Conservation (phyloP, 768 basidiomycete genomes). For the Dioszegia hungarica region DNA sequence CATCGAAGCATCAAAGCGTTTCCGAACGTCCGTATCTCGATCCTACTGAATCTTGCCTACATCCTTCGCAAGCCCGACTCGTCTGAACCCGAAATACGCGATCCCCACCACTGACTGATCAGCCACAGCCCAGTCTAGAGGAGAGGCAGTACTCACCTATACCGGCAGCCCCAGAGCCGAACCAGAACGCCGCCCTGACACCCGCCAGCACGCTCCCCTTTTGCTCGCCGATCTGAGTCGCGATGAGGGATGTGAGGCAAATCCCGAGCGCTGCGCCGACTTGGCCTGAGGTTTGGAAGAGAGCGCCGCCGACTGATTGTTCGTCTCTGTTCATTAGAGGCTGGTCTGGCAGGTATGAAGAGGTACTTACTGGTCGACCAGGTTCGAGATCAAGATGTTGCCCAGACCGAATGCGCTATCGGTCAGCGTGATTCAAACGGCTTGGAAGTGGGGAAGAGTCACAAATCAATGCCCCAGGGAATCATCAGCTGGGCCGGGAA, state of each 20-base stretch:
- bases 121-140: neutral
- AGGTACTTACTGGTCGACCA: conserved; percentile 15
- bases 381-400: conserved; percentile 24
- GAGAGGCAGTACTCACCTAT: conserved; percentile 15
- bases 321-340: conserved; percentile 5
- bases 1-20: neutral
- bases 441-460: neutral
- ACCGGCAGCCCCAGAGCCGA: conserved; percentile 6
- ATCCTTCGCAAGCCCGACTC: conserved; percentile 8
- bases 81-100: neutral
- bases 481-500: conserved; percentile 22
- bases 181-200: conserved; percentile 16
- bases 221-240: conserved; percentile 4
- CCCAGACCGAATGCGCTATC: conserved; percentile 14
- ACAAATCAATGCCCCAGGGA: conserved; percentile 34
- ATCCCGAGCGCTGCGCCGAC: conserved; percentile 14
- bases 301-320: conserved; percentile 25
- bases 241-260: conserved; percentile 17
- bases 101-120: conserved; percentile 3
- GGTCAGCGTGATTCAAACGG: neutral
- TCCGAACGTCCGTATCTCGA: too few species aligned
- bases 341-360: neutral
- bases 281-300: conserved; percentile 20
- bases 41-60: conserved; percentile 8
- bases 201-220: conserved; percentile 13